Evolutionary conservation across 2,329 filamentous ascomycete species (phyloP).

Genomic region (Ophiostoma sp.): DNA sequence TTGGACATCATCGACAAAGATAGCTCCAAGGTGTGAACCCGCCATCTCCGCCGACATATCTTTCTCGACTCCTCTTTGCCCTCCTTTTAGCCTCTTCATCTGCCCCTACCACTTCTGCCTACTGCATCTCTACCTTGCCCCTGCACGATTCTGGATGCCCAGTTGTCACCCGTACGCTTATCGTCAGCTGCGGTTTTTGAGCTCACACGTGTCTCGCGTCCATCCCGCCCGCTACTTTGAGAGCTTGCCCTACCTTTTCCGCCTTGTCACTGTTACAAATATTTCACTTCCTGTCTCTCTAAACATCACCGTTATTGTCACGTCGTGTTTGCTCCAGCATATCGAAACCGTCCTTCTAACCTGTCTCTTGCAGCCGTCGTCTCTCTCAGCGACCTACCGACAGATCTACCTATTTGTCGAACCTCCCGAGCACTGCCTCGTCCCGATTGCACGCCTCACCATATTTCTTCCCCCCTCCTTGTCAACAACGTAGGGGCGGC

Average conservation of each 20-base stretch:
- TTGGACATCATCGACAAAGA: neutral
- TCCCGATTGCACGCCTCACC: neutral
- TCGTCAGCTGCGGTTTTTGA: neutral
- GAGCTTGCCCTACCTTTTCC: neutral
- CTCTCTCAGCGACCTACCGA: neutral
- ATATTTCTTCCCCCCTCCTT: neutral
- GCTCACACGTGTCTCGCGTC: constrained; percentile 7
- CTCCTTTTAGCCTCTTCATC: neutral
- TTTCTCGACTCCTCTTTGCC: neutral
- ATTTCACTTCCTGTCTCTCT: neutral
- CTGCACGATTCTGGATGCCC: neutral
- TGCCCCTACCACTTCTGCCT: neutral
- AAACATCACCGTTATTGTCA: neutral
- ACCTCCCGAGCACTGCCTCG: neutral
- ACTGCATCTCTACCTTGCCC: neutral
- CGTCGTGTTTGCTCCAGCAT: neutral
- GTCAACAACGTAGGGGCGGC: constrained; percentile 18
- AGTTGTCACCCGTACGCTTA: neutral
- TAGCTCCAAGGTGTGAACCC: constrained; percentile 14
- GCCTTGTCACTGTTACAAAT: neutral
- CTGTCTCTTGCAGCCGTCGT: neutral
- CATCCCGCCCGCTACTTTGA: neutral
- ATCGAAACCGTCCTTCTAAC: neutral
- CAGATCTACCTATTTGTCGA: neutral
- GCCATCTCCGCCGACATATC: neutral